phyloP scores from a whole-genome alignment of 2,329 filamentous ascomycete species.

The Furcasterigmium sp. region DNA sequence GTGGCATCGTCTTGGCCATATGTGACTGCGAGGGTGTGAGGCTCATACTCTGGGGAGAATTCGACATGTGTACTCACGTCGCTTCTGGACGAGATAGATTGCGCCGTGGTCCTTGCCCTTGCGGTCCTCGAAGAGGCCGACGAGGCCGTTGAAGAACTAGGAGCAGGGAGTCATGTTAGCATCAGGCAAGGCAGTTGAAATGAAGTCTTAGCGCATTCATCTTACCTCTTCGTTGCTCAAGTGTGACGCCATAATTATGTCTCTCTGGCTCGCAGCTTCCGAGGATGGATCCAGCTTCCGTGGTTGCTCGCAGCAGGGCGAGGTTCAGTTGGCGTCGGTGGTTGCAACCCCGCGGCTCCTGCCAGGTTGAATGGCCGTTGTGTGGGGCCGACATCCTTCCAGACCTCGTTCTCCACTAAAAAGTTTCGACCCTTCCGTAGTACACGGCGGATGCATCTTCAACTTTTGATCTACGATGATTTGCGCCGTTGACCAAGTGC shows the following conservation, averaged over 20 bases:
- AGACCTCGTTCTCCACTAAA: too few species aligned
- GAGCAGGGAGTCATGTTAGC: neutral
- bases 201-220: neutral
- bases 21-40: conserved; percentile 29
- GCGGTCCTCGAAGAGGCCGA: conserved; percentile 60
- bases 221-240: conserved; percentile 57
- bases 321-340: too few species aligned
- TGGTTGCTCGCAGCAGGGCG: too few species aligned
- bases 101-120: conserved; percentile 68
- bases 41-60: neutral
- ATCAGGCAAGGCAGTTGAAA: conserved; percentile 43
- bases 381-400: too few species aligned
- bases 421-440: too few species aligned
- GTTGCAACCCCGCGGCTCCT: too few species aligned
- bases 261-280: too few species aligned
- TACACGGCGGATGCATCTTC: too few species aligned
- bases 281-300: too few species aligned
- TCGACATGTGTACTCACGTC: conserved; percentile 37
- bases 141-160: conserved; percentile 69
- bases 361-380: too few species aligned
- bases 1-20: conserved; percentile 32
- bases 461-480: too few species aligned
- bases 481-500: too few species aligned
- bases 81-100: conserved; percentile 72
- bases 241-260: conserved; percentile 34